Evolutionary conservation across 1,139 yeast genomes (phyloP), one percentile per base, ranked within the genome.

Genomic region (Oligophagozyma castellii): DNA sequence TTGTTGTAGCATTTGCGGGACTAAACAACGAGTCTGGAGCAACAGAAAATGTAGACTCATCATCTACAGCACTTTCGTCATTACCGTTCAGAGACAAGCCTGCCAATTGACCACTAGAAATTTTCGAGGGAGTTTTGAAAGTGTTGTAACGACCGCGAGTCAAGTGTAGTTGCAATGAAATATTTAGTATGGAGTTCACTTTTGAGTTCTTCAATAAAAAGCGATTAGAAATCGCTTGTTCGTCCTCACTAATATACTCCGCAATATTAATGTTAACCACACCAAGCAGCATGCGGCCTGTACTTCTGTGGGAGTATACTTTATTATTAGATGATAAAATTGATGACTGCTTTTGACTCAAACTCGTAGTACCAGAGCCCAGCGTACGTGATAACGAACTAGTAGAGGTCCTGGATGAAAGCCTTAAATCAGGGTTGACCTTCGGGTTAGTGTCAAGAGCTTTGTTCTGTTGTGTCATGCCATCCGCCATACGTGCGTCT

Each of bases 191-290:
- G 4, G 93, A 75, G 51, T 89, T 86, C 14, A 86, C 73, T 42
- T 81, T 81, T 7, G 93, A 76, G 21, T 80, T 69, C 41, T 75
- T 75, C 27, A 86, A 58, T 30, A 86, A 56, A 43, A 78, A 81
- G 38, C 76, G 67, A 32, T 74, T 66, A 13, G 70, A 64, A 12
- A 45, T 37, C 20, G 61, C 59, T 11, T 67, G 65, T 26, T 69
- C 70, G 18, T 60, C 58, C 29, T 65, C 67, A 36, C 70, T 69
- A 19, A 73, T 68, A 46, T 75, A 81, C 44, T 83, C 93, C 0
- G 89, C 58, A 30, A 86, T 51, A 46, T 84, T 78, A 25, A 86
- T 55, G 27, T 65, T 72, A 12, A 83, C 60, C 14, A 56, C 53
- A 2, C 98, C 98, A 26, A 89, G 52, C 18, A 65, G 39, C 56